These are phyloP conservation scores for Gastrolobium villosum DNA, from an alignment of 306 rosid genomes.

Conservation along the genomic window DNA sequence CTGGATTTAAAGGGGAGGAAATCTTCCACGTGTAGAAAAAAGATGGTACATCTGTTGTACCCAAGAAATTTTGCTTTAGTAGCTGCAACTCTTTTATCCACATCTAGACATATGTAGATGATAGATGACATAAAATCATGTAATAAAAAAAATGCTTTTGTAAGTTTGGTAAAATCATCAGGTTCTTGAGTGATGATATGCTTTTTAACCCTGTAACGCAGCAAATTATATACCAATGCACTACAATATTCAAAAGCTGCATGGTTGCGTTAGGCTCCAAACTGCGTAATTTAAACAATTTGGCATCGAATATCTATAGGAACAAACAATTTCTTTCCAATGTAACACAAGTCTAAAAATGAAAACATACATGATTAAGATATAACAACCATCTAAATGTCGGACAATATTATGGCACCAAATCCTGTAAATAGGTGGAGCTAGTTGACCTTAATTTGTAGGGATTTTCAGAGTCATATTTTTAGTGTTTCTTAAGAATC, in stretches of 20 bases:
- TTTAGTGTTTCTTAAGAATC: constrained; percentile 1
- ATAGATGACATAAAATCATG: background rate
- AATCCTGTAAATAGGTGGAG: background rate
- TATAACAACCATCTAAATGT: background rate
- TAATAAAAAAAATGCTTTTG: background rate
- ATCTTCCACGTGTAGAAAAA: no score
- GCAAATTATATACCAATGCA: background rate
- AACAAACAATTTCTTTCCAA: background rate
- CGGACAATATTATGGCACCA: background rate
- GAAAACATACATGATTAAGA: background rate
- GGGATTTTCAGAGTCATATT: background rate
- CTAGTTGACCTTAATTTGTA: background rate
- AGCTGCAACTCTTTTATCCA: background rate
- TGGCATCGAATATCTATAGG: background rate
- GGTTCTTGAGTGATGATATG: background rate
- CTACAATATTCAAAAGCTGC: background rate
- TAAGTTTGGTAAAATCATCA: background rate
- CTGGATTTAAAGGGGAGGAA: no score
- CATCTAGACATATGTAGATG: background rate
- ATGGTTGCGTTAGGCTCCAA: background rate
- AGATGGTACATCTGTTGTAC: no score
- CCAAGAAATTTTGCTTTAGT: background rate
- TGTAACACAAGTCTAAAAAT: constrained; percentile 5
- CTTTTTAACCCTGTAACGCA: background rate
- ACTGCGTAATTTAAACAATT: background rate